Evolutionary conservation across 148 eudicot species (phyloP).

Genomic region (Amaranthus palmeri): DNA sequence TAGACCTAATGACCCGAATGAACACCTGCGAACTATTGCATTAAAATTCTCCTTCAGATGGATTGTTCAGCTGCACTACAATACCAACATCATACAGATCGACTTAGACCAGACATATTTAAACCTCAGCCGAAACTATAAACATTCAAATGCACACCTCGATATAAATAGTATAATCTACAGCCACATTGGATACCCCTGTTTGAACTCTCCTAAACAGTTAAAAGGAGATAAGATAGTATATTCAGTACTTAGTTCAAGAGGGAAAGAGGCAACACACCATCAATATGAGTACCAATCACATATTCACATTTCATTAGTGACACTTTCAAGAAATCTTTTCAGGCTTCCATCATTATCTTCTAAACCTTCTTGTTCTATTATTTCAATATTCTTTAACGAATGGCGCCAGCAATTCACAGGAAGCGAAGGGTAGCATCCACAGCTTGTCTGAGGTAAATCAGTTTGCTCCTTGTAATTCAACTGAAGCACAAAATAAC

Average conservation of each 20-base stretch:
- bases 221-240: neutral
- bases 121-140: too few species aligned
- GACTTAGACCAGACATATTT: too few species aligned
- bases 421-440: neutral
- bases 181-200: too few species aligned
- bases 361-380: neutral
- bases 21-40: too few species aligned
- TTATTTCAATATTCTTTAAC: neutral
- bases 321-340: neutral
- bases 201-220: too few species aligned
- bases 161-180: too few species aligned
- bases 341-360: neutral
- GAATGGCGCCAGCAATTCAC: slow-evolving; percentile 11
- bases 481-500: neutral
- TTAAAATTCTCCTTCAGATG: too few species aligned
- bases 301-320: neutral
- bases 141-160: too few species aligned
- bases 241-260: neutral
- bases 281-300: neutral
- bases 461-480: neutral
- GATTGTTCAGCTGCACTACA: too few species aligned
- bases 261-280: neutral
- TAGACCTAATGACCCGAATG: too few species aligned
- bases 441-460: neutral
- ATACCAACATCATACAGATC: too few species aligned